Evolutionary conservation across 176 grass and related monocot species (phyloP), one percentile per base, ranked within the genome.

Genomic region (Zoysia japonica): DNA sequence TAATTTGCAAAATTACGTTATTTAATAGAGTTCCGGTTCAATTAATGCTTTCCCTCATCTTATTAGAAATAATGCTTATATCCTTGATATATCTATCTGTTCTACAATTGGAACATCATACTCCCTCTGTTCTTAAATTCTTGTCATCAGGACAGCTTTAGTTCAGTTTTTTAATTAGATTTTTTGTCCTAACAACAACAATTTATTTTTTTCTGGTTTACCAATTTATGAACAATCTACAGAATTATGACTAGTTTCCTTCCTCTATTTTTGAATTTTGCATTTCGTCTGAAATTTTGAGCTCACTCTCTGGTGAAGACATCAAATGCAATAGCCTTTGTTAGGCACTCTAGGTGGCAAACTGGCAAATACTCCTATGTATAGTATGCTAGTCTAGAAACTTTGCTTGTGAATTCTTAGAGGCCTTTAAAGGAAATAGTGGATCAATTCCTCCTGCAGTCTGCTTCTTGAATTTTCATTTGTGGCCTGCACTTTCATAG

Each of bases 241-340:
- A 50, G 60, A 39, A 70, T 49, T 36, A 2, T 17, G 8, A 59
- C 61, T 66, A 7, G 12, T 59, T 67, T 40, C 3, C 47, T 74
- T 11, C 6, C 61, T 68, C 54, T 68, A 79, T 47, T 47, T 69
- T 69, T 70, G 17, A 38, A 61, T 66, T 15, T 56, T 79, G 15
- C 59, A 56, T 79, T 59, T 35, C 3, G 47, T 84, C 41, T 84
- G 48, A 65, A 57, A 50, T 80, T 69, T 28, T 74, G 49, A 57
- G 41, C 40, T 80, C 35, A 2, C 19, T 85, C 9, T 55, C 37
- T 52, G 44, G 19, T 72, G 43, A 44, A 38, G 38, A 56, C 56
- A 37, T 77, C 47, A 41, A 17, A 19, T 65, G 56, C 61, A 20
- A 10, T 68, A 51, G 9, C 47, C 47, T 84, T 52, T 17, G 37